These are phyloP conservation scores for Phytophthora podocarpi DNA, from an alignment of 352 stramenopile genomes.

Conservation along the genomic window DNA sequence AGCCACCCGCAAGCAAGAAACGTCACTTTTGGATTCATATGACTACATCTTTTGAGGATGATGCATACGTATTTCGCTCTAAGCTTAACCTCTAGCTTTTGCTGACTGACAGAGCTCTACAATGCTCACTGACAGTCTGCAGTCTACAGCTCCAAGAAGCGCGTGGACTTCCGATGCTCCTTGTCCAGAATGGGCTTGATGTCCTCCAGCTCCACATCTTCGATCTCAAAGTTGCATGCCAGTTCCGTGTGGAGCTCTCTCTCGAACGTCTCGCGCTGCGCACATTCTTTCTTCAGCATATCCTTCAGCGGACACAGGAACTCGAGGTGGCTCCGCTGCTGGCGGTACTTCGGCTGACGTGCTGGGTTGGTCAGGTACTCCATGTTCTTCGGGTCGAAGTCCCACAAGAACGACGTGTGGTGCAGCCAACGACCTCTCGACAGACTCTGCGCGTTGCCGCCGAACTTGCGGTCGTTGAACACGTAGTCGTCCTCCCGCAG, in stretches of 20 bases:
- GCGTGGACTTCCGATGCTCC: conserved; percentile 73
- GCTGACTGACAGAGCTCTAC: conserved; percentile 13
- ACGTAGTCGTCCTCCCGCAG: conserved; percentile 97
- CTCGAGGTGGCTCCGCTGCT: conserved; percentile 91
- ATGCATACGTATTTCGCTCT: conserved; percentile 15
- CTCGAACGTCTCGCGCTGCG: conserved; percentile 50
- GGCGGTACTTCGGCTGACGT: conserved; percentile 95
- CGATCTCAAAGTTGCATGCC: conserved; percentile 59
- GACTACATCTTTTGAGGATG: conserved; percentile 28
- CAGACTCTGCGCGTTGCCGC: conserved; percentile 97
- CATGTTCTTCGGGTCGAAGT: conserved; percentile 95
- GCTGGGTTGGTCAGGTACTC: conserved; percentile 93
- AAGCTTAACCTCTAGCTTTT: neutral
- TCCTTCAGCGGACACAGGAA: conserved; percentile 94
- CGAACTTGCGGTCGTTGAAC: conserved; percentile 94
- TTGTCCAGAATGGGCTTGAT: conserved; percentile 52
- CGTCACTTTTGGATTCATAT: conserved; percentile 27
- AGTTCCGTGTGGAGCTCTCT: conserved; percentile 54
- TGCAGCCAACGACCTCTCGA: conserved; percentile 95
- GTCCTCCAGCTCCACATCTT: conserved; percentile 53
- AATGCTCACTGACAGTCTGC: conserved; percentile 1
- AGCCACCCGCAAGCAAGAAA: conserved; percentile 14
- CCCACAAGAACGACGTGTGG: conserved; percentile 98
- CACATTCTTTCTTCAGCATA: conserved; percentile 47
- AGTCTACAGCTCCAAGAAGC: conserved; percentile 56